Evolutionary conservation across 192 early-diverging fungal species (phyloP).

Genomic region (Entomortierella parvispora): DNA sequence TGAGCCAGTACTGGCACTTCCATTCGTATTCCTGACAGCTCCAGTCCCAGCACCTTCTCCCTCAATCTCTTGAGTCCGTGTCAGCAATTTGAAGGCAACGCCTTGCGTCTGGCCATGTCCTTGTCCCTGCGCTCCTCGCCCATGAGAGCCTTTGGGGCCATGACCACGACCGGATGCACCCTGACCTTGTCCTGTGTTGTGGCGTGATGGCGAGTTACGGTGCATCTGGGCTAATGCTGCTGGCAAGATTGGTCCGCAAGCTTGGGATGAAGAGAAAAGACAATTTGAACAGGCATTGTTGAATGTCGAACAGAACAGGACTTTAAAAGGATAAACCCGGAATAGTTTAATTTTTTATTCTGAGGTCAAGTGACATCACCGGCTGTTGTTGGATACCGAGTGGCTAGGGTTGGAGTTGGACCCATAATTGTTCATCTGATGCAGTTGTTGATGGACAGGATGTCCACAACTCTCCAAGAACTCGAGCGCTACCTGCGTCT

Average conservation of each 20-base stretch:
- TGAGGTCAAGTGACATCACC: too few relatives aligned
- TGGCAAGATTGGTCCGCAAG: background rate
- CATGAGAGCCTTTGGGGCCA: background rate
- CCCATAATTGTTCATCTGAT: background rate
- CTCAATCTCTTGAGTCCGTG: conserved; percentile 19
- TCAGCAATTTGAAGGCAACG: conserved; percentile 36
- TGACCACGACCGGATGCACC: conserved; percentile 5
- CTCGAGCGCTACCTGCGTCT: conserved; percentile 40
- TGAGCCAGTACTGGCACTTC: background rate
- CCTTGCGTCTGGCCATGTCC: conserved; percentile 9
- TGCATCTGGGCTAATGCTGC: conserved; percentile 16
- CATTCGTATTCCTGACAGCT: background rate
- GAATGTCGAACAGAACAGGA: too few relatives aligned
- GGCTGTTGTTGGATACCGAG: too few relatives aligned
- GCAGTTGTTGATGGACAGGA: conserved; percentile 7
- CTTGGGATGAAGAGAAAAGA: too few relatives aligned
- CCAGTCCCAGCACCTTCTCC: background rate
- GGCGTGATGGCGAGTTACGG: conserved; percentile 24
- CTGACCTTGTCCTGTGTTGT: conserved; percentile 1
- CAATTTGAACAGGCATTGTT: too few relatives aligned
- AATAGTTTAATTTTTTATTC: too few relatives aligned
- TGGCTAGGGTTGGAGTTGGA: too few relatives aligned
- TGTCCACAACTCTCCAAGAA: conserved; percentile 34
- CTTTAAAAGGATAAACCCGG: too few relatives aligned
- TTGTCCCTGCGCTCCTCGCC: conserved; percentile 10